Evolutionary conservation across 2,329 filamentous ascomycete species (phyloP), one percentile per base, ranked within the genome.

Genomic region (Epichloe scottii): DNA sequence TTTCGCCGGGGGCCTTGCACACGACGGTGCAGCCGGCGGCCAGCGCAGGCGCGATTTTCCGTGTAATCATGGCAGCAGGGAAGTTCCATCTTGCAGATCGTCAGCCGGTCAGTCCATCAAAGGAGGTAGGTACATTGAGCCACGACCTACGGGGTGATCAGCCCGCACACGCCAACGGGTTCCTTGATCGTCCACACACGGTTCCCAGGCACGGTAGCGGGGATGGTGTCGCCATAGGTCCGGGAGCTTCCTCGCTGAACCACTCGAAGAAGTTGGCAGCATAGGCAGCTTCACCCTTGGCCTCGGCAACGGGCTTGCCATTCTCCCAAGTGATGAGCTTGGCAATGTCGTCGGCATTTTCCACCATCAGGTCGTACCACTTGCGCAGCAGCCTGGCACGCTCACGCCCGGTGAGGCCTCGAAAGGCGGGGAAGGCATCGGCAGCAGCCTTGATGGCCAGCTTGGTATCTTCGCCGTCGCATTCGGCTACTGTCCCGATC

Each of bases 21-120:
- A 97, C 90, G 2, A 95, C 87, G 0, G 91, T 95, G 71, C 91
- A 97, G 53, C 93, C 93, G n/a, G 89, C 90, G 17, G 93, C 93
- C 51, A 97, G 75, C 8, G 86, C 87, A 2, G 87, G 81, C 2
- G 78, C 82, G 48, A 82, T 75, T 66, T 86, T 86, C 53, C 82
- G 71, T 6, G 82, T 85, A 56, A 87, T 80, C 84, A 88, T 88
- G 47, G 84, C 84, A 3, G 83, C 80, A 12, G 85, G 85, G 61
- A 94, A 94, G 69, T 95, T 94, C 89, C 88, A 93, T 51, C 75
- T 77, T 52, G 8, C 26, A 34, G 19, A 26, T n/a, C 3, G 26
- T 30, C 26, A 30, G 26, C 26, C 26, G 26, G 15, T 23, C 15
- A 30, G 23, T 17, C 14, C 3, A 49, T 40, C 11, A 17, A 34